Evolutionary conservation across 2,329 filamentous ascomycete species (phyloP).

Genomic region (Trichophyton rubrum): DNA sequence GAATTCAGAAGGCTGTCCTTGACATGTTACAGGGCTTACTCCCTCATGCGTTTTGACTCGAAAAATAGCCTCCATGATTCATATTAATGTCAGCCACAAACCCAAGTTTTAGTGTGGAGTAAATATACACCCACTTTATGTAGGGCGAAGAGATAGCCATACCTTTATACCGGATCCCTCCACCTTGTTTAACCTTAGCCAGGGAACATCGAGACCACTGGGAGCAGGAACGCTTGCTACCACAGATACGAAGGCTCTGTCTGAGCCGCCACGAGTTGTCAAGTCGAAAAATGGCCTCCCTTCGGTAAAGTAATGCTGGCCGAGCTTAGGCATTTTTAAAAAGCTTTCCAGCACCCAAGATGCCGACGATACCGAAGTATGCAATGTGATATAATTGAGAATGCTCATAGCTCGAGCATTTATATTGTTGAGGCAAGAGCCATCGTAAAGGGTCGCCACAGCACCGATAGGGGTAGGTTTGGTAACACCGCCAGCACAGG

Average conservation of each 20-base stretch:
- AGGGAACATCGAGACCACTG: conserved; percentile 19
- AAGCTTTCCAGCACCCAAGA: conserved; percentile 14
- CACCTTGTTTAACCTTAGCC: conserved; percentile 22
- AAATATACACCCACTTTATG: not conserved
- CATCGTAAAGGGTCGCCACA: conserved; percentile 35
- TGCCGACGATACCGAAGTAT: conserved; percentile 2
- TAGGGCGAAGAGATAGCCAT: conserved; percentile 6
- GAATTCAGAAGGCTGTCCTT: conserved; percentile 20
- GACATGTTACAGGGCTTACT: conserved; percentile 24
- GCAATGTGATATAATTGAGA: conserved; percentile 1
- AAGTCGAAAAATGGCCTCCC: conserved; percentile 25
- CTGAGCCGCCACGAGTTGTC: conserved; percentile 14
- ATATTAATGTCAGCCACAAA: not conserved
- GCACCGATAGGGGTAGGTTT: conserved; percentile 32
- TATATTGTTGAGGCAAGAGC: conserved; percentile 25
- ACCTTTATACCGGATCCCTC: conserved; percentile 23
- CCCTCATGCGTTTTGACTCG: conserved; percentile 30
- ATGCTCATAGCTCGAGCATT: conserved; percentile 1
- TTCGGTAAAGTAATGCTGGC: conserved; percentile 26
- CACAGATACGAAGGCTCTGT: conserved; percentile 21
- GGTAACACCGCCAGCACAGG: conserved; percentile 24
- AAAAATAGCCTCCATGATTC: conserved; percentile 28
- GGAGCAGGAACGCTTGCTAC: conserved; percentile 21
- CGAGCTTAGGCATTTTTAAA: conserved; percentile 18
- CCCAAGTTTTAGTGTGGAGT: not conserved